Evolutionary conservation across 2,329 filamentous ascomycete species (phyloP).

Genomic region (Dothideomycetidae sp.): DNA sequence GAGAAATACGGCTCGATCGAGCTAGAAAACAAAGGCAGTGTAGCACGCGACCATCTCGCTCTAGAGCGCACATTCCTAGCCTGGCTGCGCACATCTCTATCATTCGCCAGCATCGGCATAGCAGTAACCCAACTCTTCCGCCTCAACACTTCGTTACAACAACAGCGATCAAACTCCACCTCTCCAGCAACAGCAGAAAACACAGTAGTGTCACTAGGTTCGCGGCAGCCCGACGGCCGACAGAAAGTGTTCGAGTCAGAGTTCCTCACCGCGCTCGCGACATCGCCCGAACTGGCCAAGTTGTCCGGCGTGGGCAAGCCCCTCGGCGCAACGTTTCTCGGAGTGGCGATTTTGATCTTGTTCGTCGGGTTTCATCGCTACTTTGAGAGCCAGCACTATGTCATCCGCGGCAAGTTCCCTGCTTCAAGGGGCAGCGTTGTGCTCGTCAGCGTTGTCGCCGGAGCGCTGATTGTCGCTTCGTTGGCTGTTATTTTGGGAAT

Average conservation of each 20-base stretch:
- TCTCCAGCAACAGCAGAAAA: conserved; percentile 14
- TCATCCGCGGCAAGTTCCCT: conserved; percentile 66
- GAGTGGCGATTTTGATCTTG: conserved; percentile 59
- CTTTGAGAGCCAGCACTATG: conserved; percentile 64
- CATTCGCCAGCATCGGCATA: conserved; percentile 70
- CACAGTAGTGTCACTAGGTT: conserved; percentile 12
- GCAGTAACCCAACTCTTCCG: conserved; percentile 75
- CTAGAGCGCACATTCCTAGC: conserved; percentile 73
- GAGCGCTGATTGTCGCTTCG: conserved; percentile 42
- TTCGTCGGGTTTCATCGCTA: conserved; percentile 67
- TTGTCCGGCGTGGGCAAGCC: conserved; percentile 56
- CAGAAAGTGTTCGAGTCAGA: conserved; percentile 1
- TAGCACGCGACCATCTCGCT: conserved; percentile 68
- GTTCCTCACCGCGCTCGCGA: conserved; percentile 6
- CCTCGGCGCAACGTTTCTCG: conserved; percentile 62
- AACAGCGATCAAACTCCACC: conserved; percentile 13
- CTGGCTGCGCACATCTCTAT: conserved; percentile 69
- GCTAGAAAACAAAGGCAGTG: conserved; percentile 73
- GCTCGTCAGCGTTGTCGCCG: conserved; percentile 51
- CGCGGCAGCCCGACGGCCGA: not conserved
- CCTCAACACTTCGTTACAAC: conserved; percentile 52
- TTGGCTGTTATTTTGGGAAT: conserved; percentile 46
- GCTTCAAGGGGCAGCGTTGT: conserved; percentile 63
- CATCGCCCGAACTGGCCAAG: conserved; percentile 12
- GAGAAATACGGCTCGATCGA: conserved; percentile 55